Percentiles rank a stretch among this genome's conserved stretches.
These are phyloP conservation scores for Polytrichum commune DNA, from an alignment of 225 moss, liverwort and hornwort species.

Conservation along the genomic window DNA sequence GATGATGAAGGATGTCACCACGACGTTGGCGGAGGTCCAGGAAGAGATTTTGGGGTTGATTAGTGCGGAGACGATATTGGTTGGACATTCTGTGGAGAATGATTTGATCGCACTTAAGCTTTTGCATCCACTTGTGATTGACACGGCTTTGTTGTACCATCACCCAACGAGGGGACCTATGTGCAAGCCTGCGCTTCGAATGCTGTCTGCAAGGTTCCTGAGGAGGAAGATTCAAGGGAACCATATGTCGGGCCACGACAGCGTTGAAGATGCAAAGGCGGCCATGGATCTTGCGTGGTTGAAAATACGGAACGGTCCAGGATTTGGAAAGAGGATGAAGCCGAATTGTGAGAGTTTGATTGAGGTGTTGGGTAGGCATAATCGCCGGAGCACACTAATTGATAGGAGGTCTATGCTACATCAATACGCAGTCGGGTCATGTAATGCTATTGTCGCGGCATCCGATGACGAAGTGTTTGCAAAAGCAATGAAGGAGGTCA, in stretches of 20 bases:
- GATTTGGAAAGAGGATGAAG: constrained; percentile 45
- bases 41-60: constrained; percentile 57
- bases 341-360: constrained; percentile 61
- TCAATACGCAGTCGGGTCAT: constrained; percentile 69
- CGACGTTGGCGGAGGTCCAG: constrained; percentile 69
- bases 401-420: constrained; percentile 60
- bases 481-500: constrained; percentile 74
- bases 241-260: constrained; percentile 68
- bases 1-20: constrained; percentile 77
- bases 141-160: constrained; percentile 82
- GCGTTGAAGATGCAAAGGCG: constrained; percentile 89
- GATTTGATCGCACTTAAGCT: constrained; percentile 76
- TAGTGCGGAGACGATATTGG: constrained; percentile 65
- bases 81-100: constrained; percentile 89
- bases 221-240: constrained; percentile 73
- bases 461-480: constrained; percentile 66
- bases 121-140: constrained; percentile 78
- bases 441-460: constrained; percentile 66
- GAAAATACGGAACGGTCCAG: constrained; percentile 65
- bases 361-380: constrained; percentile 47
- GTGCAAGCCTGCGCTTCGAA: constrained; percentile 76
- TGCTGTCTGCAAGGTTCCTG: constrained; percentile 57
- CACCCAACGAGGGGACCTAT: constrained; percentile 48
- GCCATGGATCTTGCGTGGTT: constrained; percentile 80
- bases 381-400: constrained; percentile 63